phyloP scores from a whole-genome alignment of 768 basidiomycete genomes.

The Pisolithus microcarpus region DNA sequence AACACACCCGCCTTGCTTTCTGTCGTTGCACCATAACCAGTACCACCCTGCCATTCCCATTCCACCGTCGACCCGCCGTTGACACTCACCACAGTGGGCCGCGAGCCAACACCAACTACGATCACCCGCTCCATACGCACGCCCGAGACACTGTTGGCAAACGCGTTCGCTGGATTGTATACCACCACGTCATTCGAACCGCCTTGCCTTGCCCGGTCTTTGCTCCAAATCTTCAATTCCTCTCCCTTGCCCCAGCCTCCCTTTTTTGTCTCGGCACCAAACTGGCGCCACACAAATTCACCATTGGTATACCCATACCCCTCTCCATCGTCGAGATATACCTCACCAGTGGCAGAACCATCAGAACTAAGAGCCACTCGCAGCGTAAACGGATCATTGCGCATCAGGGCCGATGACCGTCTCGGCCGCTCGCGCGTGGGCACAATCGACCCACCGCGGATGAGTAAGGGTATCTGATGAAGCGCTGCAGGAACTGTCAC shows the following conservation, averaged over 20 bases:
- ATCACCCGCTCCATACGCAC: slow-evolving; percentile 82
- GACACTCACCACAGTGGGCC: slow-evolving; percentile 53
- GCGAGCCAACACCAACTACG: slow-evolving; percentile 59
- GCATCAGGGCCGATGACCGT: slow-evolving; percentile 81
- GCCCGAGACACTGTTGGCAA: slow-evolving; percentile 50
- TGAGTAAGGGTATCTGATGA: slow-evolving; percentile 72
- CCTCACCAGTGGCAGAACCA: slow-evolving; percentile 62
- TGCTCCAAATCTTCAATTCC: slow-evolving; percentile 42
- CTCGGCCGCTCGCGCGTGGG: slow-evolving; percentile 83
- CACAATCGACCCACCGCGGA: slow-evolving; percentile 88
- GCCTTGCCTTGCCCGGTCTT: slow-evolving; percentile 54
- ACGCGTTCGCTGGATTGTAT: slow-evolving; percentile 57
- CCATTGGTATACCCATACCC: slow-evolving; percentile 71
- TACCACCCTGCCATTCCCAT: slow-evolving; percentile 35
- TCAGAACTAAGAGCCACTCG: slow-evolving; percentile 67
- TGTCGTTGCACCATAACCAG: slow-evolving; percentile 51
- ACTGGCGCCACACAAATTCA: slow-evolving; percentile 77
- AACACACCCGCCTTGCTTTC: slow-evolving; percentile 57
- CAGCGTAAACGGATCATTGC: slow-evolving; percentile 87
- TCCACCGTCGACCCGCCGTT: slow-evolving; percentile 26
- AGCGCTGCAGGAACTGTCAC: slow-evolving; percentile 78
- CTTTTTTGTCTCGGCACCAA: slow-evolving; percentile 44
- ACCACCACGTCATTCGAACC: slow-evolving; percentile 36
- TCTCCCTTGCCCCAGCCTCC: slow-evolving; percentile 15
- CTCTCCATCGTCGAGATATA: slow-evolving; percentile 94